phyloP scores from a whole-genome alignment of 306 rosid genomes.

The Quercus berberidifolia region DNA sequence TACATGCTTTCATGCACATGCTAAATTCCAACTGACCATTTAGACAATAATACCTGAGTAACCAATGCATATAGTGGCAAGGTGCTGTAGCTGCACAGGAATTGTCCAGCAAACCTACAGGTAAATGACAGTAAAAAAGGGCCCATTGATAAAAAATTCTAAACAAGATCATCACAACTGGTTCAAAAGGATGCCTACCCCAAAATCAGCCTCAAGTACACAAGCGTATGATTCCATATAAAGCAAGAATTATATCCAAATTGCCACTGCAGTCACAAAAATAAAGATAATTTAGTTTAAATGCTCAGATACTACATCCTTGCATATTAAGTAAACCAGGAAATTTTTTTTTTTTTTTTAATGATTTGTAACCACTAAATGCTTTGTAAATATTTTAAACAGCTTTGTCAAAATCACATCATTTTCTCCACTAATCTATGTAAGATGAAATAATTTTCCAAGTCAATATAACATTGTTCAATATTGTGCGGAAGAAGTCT shows the following conservation, averaged over 20 bases:
- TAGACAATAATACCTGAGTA: slow-evolving; percentile 65
- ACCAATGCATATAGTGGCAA: slow-evolving; percentile 96
- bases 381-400: background rate
- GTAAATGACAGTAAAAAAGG: slow-evolving; percentile 13
- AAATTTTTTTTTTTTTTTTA: background rate
- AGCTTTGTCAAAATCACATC: background rate
- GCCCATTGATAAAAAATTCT: slow-evolving; percentile 8
- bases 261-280: slow-evolving; percentile 80
- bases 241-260: slow-evolving; percentile 90
- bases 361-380: background rate
- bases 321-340: background rate
- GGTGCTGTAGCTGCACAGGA: slow-evolving; percentile 96
- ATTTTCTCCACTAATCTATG: background rate
- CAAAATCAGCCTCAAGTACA: slow-evolving; percentile 79
- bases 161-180: background rate
- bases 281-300: slow-evolving; percentile 23
- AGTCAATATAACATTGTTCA: background rate
- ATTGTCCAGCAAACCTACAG: slow-evolving; percentile 82
- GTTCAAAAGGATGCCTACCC: slow-evolving; percentile 54
- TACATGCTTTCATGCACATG: background rate
- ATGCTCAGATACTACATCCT: background rate
- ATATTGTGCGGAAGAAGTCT: background rate
- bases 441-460: background rate
- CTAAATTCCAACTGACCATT: background rate
- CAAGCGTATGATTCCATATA: slow-evolving; percentile 65